Evolutionary conservation across 768 basidiomycete species (phyloP).

Genomic region (Imleria badia): DNA sequence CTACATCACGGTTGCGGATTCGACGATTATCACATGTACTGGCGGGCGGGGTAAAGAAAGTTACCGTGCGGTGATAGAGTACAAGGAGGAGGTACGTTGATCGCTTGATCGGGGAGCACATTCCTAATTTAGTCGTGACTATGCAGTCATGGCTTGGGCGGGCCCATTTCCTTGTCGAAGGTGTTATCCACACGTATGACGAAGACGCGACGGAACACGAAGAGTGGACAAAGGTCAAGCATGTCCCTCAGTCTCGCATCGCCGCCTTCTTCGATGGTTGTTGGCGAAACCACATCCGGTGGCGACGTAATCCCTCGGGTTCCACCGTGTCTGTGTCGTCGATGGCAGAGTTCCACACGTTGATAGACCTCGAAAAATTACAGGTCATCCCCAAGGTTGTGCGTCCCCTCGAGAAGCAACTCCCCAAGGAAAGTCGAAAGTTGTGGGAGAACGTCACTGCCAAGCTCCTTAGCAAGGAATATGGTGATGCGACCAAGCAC

Average conservation of each 20-base stretch:
- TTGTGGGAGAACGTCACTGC: slow-evolving; percentile 86
- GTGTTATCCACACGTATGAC: slow-evolving; percentile 82
- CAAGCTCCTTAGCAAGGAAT: slow-evolving; percentile 79
- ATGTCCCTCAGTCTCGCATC: slow-evolving; percentile 77
- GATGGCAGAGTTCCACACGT: slow-evolving; percentile 54
- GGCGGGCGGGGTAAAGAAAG: slow-evolving; percentile 61
- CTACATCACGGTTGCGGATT: slow-evolving; percentile 84
- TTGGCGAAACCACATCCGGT: slow-evolving; percentile 83
- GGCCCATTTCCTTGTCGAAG: slow-evolving; percentile 82
- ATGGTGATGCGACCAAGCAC: slow-evolving; percentile 84
- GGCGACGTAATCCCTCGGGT: slow-evolving; percentile 58
- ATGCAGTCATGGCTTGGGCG: slow-evolving; percentile 83
- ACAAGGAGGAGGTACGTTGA: slow-evolving; percentile 86
- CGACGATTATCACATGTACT: slow-evolving; percentile 77
- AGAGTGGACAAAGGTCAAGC: slow-evolving; percentile 84
- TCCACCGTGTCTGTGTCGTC: slow-evolving; percentile 47
- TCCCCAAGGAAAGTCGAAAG: slow-evolving; percentile 76
- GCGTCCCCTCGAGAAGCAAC: slow-evolving; percentile 77
- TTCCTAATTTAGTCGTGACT: neutral
- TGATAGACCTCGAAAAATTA: slow-evolving; percentile 77
- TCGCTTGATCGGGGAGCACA: neutral
- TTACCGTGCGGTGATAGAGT: slow-evolving; percentile 84
- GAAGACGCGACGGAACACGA: slow-evolving; percentile 61
- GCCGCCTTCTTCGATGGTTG: slow-evolving; percentile 85
- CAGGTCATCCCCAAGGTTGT: slow-evolving; percentile 79